Conservation (phyloP, 305 asterid genomes). For the Fraxinus greggii region DNA sequence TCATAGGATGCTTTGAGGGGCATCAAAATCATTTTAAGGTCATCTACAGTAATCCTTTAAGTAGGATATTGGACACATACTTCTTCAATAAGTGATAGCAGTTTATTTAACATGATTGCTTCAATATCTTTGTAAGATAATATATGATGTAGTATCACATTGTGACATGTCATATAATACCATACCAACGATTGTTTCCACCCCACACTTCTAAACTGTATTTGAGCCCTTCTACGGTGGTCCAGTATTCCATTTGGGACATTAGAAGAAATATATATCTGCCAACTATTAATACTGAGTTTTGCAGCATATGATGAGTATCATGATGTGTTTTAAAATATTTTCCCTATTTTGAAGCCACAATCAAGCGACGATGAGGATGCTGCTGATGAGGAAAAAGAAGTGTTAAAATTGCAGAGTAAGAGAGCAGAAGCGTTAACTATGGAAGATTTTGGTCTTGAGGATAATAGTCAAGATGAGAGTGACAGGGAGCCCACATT, state of each 20-base stretch:
- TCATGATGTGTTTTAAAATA: slow-evolving; percentile 21
- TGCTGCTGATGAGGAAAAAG: slow-evolving; percentile 74
- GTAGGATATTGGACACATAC: background rate
- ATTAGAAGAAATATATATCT: slow-evolving; percentile 12
- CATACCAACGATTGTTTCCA: background rate
- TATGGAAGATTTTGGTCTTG: slow-evolving; percentile 72
- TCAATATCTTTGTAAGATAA: background rate
- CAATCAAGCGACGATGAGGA: slow-evolving; percentile 75
- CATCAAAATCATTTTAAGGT: background rate
- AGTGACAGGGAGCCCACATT: slow-evolving; percentile 62
- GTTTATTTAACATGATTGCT: background rate
- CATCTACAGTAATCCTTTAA: background rate
- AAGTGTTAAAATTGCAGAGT: slow-evolving; percentile 62
- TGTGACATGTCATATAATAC: background rate
- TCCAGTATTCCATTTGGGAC: slow-evolving; percentile 9
- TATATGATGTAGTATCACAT: background rate
- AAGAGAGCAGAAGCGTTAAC: slow-evolving; percentile 51
- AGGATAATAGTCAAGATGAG: slow-evolving; percentile 47
- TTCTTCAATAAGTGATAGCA: background rate
- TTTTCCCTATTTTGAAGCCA: slow-evolving; percentile 34
- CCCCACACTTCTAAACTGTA: slow-evolving; percentile 5
- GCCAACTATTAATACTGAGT: background rate
- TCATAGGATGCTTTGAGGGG: background rate
- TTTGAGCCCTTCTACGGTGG: background rate
- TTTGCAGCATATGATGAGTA: slow-evolving; percentile 8